These are phyloP conservation scores for Bruguiera sexangula DNA, from an alignment of 345 rosid species.

Conservation along the genomic window DNA sequence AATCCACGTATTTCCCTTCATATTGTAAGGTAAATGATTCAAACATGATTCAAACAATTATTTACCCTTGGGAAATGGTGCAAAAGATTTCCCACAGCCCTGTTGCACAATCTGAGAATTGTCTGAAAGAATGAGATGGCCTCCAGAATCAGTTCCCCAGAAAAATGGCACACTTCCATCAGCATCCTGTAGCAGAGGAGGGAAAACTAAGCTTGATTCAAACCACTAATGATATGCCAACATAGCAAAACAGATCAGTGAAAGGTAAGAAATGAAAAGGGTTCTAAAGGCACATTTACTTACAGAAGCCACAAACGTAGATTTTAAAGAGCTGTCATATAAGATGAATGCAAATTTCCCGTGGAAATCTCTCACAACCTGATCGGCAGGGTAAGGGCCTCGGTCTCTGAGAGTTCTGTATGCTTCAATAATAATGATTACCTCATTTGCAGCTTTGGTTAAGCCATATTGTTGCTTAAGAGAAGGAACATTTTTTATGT, in stretches of 20 bases:
- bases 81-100: conserved; percentile 90
- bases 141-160: conserved; percentile 87
- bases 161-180: conserved; percentile 82
- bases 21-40: background rate
- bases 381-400: conserved; percentile 91
- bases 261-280: background rate
- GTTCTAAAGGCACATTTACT: conserved; percentile 23
- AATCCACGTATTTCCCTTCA: background rate
- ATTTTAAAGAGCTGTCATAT: conserved; percentile 60
- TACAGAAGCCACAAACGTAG: conserved; percentile 64
- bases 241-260: background rate
- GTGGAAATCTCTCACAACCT: conserved; percentile 74
- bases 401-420: conserved; percentile 89
- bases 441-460: conserved; percentile 81
- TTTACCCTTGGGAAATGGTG: conserved; percentile 91
- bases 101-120: conserved; percentile 61
- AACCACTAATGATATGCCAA: background rate
- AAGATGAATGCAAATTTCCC: conserved; percentile 76
- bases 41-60: background rate
- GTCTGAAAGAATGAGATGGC: conserved; percentile 70
- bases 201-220: background rate
- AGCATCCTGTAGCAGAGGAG: conserved; percentile 52
- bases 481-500: conserved; percentile 68
- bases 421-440: conserved; percentile 78
- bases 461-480: conserved; percentile 95